Percentiles rank a stretch among this genome's conserved stretches.
These are phyloP conservation scores for Coemansia sp. DNA, from an alignment of 192 early-diverging fungal genomes.

Conservation along the genomic window DNA sequence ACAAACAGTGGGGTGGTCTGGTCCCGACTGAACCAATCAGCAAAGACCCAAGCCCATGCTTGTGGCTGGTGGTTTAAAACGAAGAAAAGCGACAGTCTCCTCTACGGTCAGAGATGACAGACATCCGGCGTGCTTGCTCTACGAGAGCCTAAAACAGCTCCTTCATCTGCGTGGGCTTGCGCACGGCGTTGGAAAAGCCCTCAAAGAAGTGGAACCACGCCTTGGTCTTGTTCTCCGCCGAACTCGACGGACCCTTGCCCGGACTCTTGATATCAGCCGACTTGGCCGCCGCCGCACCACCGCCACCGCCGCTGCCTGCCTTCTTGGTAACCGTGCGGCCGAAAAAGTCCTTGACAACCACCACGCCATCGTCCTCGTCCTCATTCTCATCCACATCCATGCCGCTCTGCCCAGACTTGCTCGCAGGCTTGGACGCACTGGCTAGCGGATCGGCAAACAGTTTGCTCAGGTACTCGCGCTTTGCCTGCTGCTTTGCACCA, in stretches of 20 bases:
- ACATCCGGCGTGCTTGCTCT: no score
- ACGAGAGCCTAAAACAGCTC: constrained; percentile 65
- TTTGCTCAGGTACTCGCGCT: constrained; percentile 20
- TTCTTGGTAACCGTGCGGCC: constrained; percentile 59
- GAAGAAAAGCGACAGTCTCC: no score
- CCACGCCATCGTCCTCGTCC: not conserved
- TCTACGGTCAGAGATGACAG: no score
- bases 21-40: no score
- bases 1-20: no score
- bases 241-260: not conserved
- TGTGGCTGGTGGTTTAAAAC: no score
- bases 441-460: constrained; percentile 33
- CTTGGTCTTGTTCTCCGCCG: constrained; percentile 4
- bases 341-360: constrained; percentile 67
- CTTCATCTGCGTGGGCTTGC: constrained; percentile 64
- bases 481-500: constrained; percentile 13
- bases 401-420: not conserved
- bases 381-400: not conserved
- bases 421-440: not conserved
- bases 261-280: constrained; percentile 10
- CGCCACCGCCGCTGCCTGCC: no score
- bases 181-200: constrained; percentile 88
- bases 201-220: constrained; percentile 80
- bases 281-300: not conserved
- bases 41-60: no score